Conservation (phyloP, 768 basidiomycete species). For the Amanita rubescens region DNA sequence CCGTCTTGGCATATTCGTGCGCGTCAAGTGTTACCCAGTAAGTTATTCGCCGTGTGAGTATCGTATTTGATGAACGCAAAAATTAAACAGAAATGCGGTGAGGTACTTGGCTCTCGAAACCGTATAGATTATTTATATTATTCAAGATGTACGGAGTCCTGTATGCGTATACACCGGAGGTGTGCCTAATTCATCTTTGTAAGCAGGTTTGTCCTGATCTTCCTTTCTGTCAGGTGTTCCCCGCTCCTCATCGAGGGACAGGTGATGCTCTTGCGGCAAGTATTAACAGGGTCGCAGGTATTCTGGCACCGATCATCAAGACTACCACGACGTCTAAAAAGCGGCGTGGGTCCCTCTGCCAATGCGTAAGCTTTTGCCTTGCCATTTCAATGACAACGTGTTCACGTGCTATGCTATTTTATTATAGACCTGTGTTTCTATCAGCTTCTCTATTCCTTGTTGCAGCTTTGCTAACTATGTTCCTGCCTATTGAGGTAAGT, state of each 20-base stretch:
- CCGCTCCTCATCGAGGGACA: conserved; percentile 48
- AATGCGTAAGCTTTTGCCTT: conserved; percentile 24
- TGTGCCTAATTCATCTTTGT: conserved; percentile 7
- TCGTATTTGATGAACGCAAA: neutral
- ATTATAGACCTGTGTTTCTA: conserved; percentile 38
- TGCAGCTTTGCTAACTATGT: conserved; percentile 30
- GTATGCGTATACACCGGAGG: conserved; percentile 53
- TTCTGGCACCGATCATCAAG: conserved; percentile 43
- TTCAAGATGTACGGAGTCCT: conserved; percentile 43
- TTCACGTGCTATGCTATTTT: neutral
- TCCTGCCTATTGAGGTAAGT: conserved; percentile 40
- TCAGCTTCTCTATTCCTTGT: conserved; percentile 39
- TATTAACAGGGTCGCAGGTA: conserved; percentile 42
- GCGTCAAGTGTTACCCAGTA: conserved; percentile 34
- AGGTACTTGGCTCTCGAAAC: conserved; percentile 6
- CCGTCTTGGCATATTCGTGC: conserved; percentile 40
- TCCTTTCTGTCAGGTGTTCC: conserved; percentile 31
- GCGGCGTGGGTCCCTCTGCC: conserved; percentile 24
- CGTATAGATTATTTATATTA: neutral
- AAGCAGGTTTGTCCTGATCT: neutral
- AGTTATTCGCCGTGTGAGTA: conserved; percentile 11
- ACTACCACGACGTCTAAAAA: conserved; percentile 32
- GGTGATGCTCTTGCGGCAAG: conserved; percentile 42
- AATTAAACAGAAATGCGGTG: conserved; percentile 28
- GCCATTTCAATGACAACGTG: neutral